phyloP scores from a whole-genome alignment of 148 eudicot species.

The Beta vulgaris region DNA sequence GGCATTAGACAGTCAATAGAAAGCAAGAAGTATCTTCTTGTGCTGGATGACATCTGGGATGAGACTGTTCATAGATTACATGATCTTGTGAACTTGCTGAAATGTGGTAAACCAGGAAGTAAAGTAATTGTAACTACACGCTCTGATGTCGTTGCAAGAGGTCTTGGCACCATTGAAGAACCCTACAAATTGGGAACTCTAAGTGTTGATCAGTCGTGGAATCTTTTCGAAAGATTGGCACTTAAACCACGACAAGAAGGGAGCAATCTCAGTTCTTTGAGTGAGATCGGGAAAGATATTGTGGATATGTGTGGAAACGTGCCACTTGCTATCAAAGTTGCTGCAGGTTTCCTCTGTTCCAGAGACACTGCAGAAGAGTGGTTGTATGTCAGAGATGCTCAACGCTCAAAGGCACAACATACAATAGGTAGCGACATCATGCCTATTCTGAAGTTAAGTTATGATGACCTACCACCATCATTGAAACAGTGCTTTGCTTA shows the following conservation, averaged over 20 bases:
- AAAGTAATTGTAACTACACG: slow-evolving; percentile 22
- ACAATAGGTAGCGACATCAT: background rate
- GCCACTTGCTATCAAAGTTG: background rate
- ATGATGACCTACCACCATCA: background rate
- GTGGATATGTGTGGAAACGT: background rate
- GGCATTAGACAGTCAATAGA: background rate
- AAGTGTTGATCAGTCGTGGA: slow-evolving; percentile 10
- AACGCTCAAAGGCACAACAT: background rate
- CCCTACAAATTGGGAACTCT: slow-evolving; percentile 8
- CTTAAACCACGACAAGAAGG: background rate
- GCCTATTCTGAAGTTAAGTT: slow-evolving; percentile 1
- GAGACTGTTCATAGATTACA: slow-evolving; percentile 4
- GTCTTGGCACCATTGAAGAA: background rate
- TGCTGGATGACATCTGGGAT: slow-evolving; percentile 22
- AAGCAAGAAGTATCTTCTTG: slow-evolving; percentile 12
- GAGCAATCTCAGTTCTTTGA: background rate
- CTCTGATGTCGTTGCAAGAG: background rate
- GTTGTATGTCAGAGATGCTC: background rate
- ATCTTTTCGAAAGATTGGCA: slow-evolving; percentile 2
- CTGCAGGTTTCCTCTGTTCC: slow-evolving; percentile 1
- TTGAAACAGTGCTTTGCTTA: slow-evolving; percentile 16
- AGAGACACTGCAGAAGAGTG: background rate
- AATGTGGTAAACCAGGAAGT: slow-evolving; percentile 14
- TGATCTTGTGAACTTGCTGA: background rate
- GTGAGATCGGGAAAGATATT: background rate